phyloP scores from a whole-genome alignment of 257 asterid species.

The Lithospermum erythrorhizon region DNA sequence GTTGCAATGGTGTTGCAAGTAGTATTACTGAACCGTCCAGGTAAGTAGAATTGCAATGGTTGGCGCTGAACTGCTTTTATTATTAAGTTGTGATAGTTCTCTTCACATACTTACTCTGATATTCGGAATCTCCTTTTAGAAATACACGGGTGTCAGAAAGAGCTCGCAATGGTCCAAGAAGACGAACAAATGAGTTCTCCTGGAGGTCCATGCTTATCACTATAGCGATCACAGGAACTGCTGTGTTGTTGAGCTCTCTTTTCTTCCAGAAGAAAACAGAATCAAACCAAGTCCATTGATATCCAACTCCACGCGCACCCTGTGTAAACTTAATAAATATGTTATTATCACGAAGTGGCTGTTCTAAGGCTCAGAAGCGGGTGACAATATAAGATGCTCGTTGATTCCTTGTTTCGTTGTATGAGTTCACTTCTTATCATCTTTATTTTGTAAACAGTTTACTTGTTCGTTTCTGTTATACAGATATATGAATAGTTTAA shows the following conservation, averaged over 20 bases:
- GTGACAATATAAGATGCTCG: too few relatives aligned
- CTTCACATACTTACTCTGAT: not conserved
- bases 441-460: not conserved
- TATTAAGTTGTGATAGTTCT: not conserved
- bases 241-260: constrained; percentile 82
- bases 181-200: constrained; percentile 55
- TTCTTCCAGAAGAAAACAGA: constrained; percentile 72
- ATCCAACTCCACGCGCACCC: not conserved
- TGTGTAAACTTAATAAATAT: not conserved
- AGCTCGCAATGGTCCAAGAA: constrained; percentile 49
- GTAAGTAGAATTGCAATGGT: constrained; percentile 33
- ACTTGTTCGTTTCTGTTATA: not conserved
- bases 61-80: too few relatives aligned
- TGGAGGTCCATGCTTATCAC: constrained; percentile 59
- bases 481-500: not conserved
- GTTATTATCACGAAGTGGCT: not conserved
- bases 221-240: constrained; percentile 81
- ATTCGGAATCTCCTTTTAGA: constrained; percentile 29
- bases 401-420: too few relatives aligned
- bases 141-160: constrained; percentile 49
- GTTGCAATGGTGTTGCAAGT: constrained; percentile 45
- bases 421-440: too few relatives aligned
- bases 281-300: constrained; percentile 29
- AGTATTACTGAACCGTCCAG: constrained; percentile 78
- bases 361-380: not conserved